Evolutionary conservation across 1,284 basidiomycete species (phyloP), one percentile per base, ranked within the genome.

Genomic region (Lentinula novae-zelandiae): DNA sequence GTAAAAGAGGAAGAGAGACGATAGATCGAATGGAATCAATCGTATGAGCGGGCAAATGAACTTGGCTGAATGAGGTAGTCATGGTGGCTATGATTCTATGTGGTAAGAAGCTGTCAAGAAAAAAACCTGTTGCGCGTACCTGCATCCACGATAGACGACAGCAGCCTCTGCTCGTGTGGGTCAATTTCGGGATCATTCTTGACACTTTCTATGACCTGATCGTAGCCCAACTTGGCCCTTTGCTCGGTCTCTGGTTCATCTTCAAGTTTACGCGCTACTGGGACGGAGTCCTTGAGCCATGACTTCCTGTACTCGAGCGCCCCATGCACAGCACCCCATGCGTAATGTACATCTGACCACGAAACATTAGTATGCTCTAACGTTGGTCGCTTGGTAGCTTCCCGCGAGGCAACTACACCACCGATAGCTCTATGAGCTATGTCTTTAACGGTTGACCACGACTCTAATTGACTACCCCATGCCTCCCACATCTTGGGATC

Each of bases 21-120:
- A 98, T 89, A 0, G 92, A 94, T 65, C 93, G 84, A 44, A 96
- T 87, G 12, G 92, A 89, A 71, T 96, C 94, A 57, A 95, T 90
- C 0, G 93, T 95, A 68, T 89, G 86, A 17, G 83, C 73, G 12
- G 93, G 93, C 38, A 96, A 82, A 71, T 95, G 92, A n/a, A 96
- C 93, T 66, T 95, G 89, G 55, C 79, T 78, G 73, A 96, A 96
- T 0, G 89, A 86, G 6, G 93, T 94, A n/a, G 87, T 81, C 75
- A 93, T 85, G 0, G 87, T 79, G 44, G 74, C 89, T 91, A 66
- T 53, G 61, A 63, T 46, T 39, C 63, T 60, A 60, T 60, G 66
- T 12, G 57, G 52, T 27, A 39, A 52, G 39, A 13, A 57, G 20
- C 52, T 57, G 61, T 53, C 10, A 62, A 62, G 56, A 38, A 59